Evolutionary conservation across 1,284 basidiomycete species (phyloP).

Genomic region (Trichosporon coremiiforme): DNA sequence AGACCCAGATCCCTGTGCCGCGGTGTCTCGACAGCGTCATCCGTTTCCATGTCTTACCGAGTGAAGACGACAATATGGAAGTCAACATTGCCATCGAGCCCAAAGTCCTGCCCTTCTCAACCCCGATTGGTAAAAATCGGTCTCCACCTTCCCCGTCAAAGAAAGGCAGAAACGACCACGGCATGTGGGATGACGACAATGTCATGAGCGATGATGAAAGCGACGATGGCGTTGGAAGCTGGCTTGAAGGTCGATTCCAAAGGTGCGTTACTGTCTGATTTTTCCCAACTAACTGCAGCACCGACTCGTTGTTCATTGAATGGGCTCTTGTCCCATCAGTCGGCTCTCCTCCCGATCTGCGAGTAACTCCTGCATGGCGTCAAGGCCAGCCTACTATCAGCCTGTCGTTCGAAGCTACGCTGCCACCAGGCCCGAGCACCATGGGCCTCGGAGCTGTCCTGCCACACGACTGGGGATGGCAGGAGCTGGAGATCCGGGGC

Average conservation of each 20-base stretch:
- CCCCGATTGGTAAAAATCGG: slow-evolving; percentile 22
- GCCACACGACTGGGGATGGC: slow-evolving; percentile 50
- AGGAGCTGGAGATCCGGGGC: slow-evolving; percentile 37
- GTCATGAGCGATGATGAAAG: slow-evolving; percentile 35
- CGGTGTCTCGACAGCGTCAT: slow-evolving; percentile 50
- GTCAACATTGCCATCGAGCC: slow-evolving; percentile 46
- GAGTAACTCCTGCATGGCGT: slow-evolving; percentile 38
- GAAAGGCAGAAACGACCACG: slow-evolving; percentile 33
- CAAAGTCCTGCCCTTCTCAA: slow-evolving; percentile 39
- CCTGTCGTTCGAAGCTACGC: slow-evolving; percentile 35
- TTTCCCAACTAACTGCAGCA: slow-evolving; percentile 34
- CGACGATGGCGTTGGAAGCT: slow-evolving; percentile 37
- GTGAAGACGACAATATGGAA: slow-evolving; percentile 29
- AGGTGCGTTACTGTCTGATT: slow-evolving; percentile 34
- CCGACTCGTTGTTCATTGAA: slow-evolving; percentile 41
- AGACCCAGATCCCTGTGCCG: slow-evolving; percentile 36
- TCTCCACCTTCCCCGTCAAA: slow-evolving; percentile 14
- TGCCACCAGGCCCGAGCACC: slow-evolving; percentile 15
- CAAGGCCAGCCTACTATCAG: slow-evolving; percentile 32
- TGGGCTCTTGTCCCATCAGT: slow-evolving; percentile 40
- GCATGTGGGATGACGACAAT: slow-evolving; percentile 47
- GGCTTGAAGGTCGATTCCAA: slow-evolving; percentile 50
- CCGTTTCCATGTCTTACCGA: slow-evolving; percentile 40
- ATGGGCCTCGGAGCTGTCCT: slow-evolving; percentile 35
- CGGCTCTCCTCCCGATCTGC: slow-evolving; percentile 32